Evolutionary conservation across 164 flowering plant genomes (phyloP), one percentile per base, ranked within the genome.

Genomic region (Macadamia integrifolia): DNA sequence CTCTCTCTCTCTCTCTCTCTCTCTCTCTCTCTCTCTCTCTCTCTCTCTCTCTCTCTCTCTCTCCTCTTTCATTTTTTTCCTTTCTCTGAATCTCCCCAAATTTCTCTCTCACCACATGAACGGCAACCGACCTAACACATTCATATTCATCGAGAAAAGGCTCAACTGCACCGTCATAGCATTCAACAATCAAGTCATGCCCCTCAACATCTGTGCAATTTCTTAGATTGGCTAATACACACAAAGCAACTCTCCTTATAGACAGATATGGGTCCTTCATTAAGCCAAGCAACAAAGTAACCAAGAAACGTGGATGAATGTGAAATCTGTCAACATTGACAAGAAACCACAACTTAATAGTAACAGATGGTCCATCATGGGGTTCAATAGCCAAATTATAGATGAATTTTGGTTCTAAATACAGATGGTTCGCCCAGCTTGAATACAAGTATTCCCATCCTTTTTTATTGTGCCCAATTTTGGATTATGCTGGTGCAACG

Each of bases 231-330:
- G 74, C 74, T 75, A 93, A 74, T 11, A 91, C 95, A 58, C 83
- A 86, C 72, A 91, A 68, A 28, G 98, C 89, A 58, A 76, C 79
- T 69, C 69, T 73, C 78, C 93, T 79, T 69, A 92, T 84, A 17
- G 67, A 60, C 3, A 97, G 96, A 76, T 81, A 90, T 6, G 94
- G 88, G 66, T 94, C 97, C 80, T 79, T 82, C 7, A 84, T 82
- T 69, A 90, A 88, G 66, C 88, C 88, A 28, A 91, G 63, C 6
- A 90, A 73, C 52, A 87, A 74, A 9, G 84, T 70, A 56, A 87
- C 49, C 78, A 84, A 65, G 69, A 84, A 35, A 35, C 65, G 44
- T n/a, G 85, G 76, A 35, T 72, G 62, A 31, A 84, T 65, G 2
- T 57, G 43, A 62, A 86, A 77, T 69, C 77, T 74, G 67, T 65